Evolutionary conservation across 768 basidiomycete species (phyloP), one percentile per base, ranked within the genome.

Genomic region (Leucosporidium scottii): DNA sequence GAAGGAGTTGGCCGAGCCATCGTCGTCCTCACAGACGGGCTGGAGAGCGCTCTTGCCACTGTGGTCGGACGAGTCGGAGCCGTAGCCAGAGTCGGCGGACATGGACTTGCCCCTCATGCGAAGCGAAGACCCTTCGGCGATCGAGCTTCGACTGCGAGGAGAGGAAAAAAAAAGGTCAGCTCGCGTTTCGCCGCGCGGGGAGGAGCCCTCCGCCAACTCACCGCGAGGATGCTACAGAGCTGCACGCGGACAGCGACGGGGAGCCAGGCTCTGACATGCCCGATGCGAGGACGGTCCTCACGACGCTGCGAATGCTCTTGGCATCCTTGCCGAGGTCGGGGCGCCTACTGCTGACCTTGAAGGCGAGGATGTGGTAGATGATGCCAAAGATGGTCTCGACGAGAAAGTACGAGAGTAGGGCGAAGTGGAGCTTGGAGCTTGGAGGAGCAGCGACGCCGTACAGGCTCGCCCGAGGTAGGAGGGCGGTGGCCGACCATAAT

Each of bases 201-300:
- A 54, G 1, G 51, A 17, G 27, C 25, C 7, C 15, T 17, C 13
- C n/a, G 13, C 18, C 55, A 10, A 21, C 30, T 7, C 55, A 31
- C 28, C 31, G 55, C 3, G 55, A 57, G 4, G 30, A 25, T 5
- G 54, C 54, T 10, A 13, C 27, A 30, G n/a, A 18, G 54, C 28
- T 25, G 6, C 25, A 18, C 28, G 1, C 17, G 55, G 55, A 21
- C 12, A 21, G 17, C 55, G 28, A 3, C 20, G 28, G 1, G 18
- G 30, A 13, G 25, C 30, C 6, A 18, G 28, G 17, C 18, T n/a
- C 21, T 17, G 34, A 20, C 59, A 74, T 60, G 8, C 70, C 73
- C 62, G 70, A 68, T 55, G 72, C 69, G 48, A 75, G 65, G 15
- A 58, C 59, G 28, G 65, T 54, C n/a, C 66, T 65, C 31, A 75